A percentile compares a stretch with the other conserved stretches of the same genome.
These are phyloP conservation scores for Hibiscus mutabilis DNA, from an alignment of 345 rosid species.

Conservation along the genomic window DNA sequence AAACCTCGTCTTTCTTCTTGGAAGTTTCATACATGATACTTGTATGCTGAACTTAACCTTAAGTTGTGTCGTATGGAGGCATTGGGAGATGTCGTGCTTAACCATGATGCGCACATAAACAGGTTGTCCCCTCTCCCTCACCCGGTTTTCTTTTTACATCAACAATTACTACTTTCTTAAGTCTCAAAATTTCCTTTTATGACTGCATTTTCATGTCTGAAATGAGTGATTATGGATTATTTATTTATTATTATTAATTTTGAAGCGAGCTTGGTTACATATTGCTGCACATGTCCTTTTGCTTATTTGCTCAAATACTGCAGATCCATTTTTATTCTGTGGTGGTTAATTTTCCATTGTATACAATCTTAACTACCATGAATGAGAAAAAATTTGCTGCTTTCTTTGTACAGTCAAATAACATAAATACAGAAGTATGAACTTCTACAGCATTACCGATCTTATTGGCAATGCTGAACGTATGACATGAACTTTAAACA, in stretches of 20 bases:
- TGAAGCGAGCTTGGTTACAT: not conserved
- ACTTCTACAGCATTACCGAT: not conserved
- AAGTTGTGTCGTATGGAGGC: conserved; percentile 22
- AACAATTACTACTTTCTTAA: not conserved
- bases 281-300: not conserved
- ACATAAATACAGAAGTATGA: not conserved
- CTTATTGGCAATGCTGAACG: not conserved
- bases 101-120: conserved; percentile 53
- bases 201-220: too few relatives aligned
- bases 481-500: not conserved
- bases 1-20: not conserved
- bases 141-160: not conserved
- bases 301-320: not conserved
- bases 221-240: not conserved
- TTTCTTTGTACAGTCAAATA: not conserved
- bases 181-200: too few relatives aligned
- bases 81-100: conserved; percentile 47
- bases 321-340: not conserved
- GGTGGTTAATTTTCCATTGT: not conserved
- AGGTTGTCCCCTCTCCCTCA: conserved; percentile 12
- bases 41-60: not conserved
- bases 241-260: not conserved
- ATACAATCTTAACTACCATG: not conserved
- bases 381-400: not conserved
- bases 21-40: not conserved